Percentiles rank a stretch among this genome's conserved stretches.
These are phyloP conservation scores for Beauveria asiatica DNA, from an alignment of 2,329 filamentous ascomycete species.

Conservation along the genomic window DNA sequence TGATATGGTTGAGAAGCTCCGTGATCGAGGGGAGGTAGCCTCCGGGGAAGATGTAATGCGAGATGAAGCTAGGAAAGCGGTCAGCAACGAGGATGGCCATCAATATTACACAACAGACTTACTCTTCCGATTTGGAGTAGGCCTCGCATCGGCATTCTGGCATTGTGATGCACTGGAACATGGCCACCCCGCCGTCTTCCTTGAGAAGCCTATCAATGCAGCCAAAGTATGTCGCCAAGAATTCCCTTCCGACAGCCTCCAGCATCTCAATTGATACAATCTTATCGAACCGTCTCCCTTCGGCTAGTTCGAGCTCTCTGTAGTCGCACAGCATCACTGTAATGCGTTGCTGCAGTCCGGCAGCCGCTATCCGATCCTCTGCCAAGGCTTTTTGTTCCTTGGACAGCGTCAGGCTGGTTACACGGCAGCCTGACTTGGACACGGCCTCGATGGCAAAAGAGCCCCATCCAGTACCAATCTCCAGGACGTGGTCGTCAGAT, in stretches of 20 bases:
- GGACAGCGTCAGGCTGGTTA: constrained; percentile 61
- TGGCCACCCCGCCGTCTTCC: constrained; percentile 54
- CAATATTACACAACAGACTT: constrained; percentile 16
- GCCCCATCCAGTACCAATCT: constrained; percentile 71
- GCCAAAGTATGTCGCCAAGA: constrained; percentile 57
- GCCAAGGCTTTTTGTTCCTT: constrained; percentile 61
- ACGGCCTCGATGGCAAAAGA: constrained; percentile 65
- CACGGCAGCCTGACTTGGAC: constrained; percentile 53
- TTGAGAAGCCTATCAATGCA: constrained; percentile 58
- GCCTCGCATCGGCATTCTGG: constrained; percentile 58
- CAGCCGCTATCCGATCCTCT: constrained; percentile 53
- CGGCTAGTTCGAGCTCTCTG: constrained; percentile 42
- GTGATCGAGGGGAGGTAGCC: constrained; percentile 56
- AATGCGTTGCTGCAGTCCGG: constrained; percentile 52
- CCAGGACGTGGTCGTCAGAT: constrained; percentile 57
- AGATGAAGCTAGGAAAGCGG: constrained; percentile 48
- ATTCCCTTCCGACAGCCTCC: constrained; percentile 63
- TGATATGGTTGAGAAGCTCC: constrained; percentile 51
- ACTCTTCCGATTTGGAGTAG: constrained; percentile 59
- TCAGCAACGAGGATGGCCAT: not conserved
- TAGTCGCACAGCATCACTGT: constrained; percentile 63
- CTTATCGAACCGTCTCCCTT: constrained; percentile 49
- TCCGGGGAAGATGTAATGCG: constrained; percentile 72
- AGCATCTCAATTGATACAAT: constrained; percentile 71
- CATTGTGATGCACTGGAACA: constrained; percentile 74